Conservation (phyloP, 1,284 basidiomycete species). For the Cutaneotrichosporon sp. region DNA sequence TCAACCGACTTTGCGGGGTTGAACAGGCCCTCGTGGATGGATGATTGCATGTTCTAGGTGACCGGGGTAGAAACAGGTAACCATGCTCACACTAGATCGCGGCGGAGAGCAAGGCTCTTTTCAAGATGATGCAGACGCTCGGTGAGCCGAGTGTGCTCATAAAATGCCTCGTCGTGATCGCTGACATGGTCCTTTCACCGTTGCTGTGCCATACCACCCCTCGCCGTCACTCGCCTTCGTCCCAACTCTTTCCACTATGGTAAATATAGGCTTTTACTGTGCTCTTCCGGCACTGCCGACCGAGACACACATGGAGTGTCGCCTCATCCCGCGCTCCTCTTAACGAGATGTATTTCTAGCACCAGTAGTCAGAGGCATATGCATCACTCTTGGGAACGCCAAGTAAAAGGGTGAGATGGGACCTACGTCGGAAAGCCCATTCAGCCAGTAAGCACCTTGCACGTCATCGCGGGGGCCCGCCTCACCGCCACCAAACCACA, state of each 20-base stretch:
- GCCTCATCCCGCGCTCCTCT: conserved; percentile 51
- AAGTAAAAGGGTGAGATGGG: too few relatives aligned
- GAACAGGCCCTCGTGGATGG: too few relatives aligned
- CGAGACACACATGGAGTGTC: conserved; percentile 68
- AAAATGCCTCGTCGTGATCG: too few relatives aligned
- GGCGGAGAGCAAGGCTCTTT: conserved; percentile 63
- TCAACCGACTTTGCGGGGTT: too few relatives aligned
- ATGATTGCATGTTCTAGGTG: conserved; percentile 4
- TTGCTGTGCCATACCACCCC: background rate
- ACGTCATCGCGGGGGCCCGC: too few relatives aligned
- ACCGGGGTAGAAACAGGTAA: background rate
- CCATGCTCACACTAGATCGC: conserved; percentile 55
- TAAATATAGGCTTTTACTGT: conserved; percentile 63
- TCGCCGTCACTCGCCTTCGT: background rate
- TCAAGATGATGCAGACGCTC: conserved; percentile 64
- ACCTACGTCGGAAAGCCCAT: too few relatives aligned
- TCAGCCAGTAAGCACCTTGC: too few relatives aligned
- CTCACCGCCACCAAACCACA: too few relatives aligned
- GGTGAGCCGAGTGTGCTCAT: conserved; percentile 9
- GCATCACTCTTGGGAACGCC: background rate
- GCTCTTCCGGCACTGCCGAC: conserved; percentile 66
- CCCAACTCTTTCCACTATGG: background rate
- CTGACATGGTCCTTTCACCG: background rate
- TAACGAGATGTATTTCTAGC: too few relatives aligned
- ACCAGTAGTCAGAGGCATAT: background rate